Evolutionary conservation across 495 filamentous ascomycete species (phyloP).

Genomic region (Penicillium lividum): DNA sequence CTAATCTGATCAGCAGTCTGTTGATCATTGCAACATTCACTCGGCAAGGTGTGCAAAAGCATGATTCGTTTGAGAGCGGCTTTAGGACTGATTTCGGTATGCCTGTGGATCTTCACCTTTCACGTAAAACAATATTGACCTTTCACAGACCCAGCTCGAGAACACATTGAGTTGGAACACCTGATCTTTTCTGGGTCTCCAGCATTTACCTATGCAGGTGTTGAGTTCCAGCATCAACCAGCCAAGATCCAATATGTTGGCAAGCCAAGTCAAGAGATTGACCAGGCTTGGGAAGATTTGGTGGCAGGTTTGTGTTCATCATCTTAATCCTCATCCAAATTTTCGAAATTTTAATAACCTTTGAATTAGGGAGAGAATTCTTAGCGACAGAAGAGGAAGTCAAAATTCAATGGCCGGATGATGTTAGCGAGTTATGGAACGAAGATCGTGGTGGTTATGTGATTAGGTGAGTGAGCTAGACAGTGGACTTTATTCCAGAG

Average conservation of each 20-base stretch:
- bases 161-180: not conserved
- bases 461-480: not conserved
- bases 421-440: not conserved
- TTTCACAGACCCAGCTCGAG: not conserved
- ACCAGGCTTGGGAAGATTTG: not conserved
- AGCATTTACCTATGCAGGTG: not conserved
- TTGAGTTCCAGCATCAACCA: not conserved
- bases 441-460: not conserved
- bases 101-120: not conserved
- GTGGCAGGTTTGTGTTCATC: not conserved
- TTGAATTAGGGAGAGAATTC: not conserved
- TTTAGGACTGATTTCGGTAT: not conserved
- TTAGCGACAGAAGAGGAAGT: not conserved
- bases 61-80: not conserved
- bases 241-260: constrained; percentile 1
- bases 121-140: not conserved
- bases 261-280: not conserved
- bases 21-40: not conserved
- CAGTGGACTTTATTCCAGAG: too few species aligned
- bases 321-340: not conserved
- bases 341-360: not conserved
- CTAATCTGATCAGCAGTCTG: not conserved
- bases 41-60: not conserved
- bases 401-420: not conserved
- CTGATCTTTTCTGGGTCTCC: not conserved